Conservation (phyloP, 768 basidiomycete genomes). For the Paxillus ammoniavirescens region DNA sequence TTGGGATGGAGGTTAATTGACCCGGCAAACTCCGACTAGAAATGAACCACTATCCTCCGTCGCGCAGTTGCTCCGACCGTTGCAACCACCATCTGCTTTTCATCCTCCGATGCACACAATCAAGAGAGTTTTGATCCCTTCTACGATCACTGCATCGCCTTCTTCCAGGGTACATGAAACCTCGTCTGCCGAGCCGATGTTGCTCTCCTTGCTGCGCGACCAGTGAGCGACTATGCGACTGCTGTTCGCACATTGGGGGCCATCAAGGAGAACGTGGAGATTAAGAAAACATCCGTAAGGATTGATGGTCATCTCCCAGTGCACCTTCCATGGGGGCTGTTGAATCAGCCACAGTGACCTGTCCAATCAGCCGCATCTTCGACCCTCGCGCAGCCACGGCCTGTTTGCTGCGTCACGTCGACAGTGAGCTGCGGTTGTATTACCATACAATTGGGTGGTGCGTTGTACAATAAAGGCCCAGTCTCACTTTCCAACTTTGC, state of each 20-base stretch:
- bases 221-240: conserved; percentile 96
- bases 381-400: too few relatives aligned
- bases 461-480: too few relatives aligned
- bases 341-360: too few relatives aligned
- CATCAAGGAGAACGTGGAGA: conserved; percentile 96
- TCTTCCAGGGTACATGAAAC: conserved; percentile 92
- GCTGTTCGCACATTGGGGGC: conserved; percentile 94
- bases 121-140: conserved; percentile 95
- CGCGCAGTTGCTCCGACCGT: conserved; percentile 47
- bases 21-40: too few relatives aligned
- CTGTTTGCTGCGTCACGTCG: too few relatives aligned
- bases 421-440: too few relatives aligned
- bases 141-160: conserved; percentile 88
- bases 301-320: too few relatives aligned
- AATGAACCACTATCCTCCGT: conserved; percentile 19
- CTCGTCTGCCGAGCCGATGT: conserved; percentile 87
- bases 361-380: too few relatives aligned
- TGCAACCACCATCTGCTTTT: conserved; percentile 26
- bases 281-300: conserved; percentile 43
- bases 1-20: too few relatives aligned
- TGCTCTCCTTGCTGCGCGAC: conserved; percentile 80
- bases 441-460: too few relatives aligned
- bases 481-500: too few relatives aligned
- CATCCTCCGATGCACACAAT: conserved; percentile 60
- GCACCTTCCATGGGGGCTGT: too few relatives aligned